These are phyloP conservation scores for Ehretia macrophylla DNA, from an alignment of 257 asterid species.

Conservation along the genomic window DNA sequence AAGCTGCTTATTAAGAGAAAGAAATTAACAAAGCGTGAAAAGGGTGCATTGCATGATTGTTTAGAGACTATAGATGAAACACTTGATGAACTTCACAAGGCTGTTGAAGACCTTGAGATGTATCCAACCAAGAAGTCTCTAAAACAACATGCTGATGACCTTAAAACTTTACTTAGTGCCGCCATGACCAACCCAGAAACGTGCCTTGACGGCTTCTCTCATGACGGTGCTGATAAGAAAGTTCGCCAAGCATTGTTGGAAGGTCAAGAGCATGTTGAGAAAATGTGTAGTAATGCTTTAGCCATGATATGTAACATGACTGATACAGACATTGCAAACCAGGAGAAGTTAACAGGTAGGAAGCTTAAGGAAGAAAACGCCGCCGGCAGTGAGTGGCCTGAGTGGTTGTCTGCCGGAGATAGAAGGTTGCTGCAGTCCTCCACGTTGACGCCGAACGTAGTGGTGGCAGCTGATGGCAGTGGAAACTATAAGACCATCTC, in stretches of 20 bases:
- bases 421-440: conserved; percentile 53
- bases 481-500: conserved; percentile 40
- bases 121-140: conserved; percentile 36
- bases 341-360: conserved; percentile 14
- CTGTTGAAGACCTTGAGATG: conserved; percentile 23
- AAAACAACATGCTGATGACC: conserved; percentile 31
- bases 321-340: conserved; percentile 21
- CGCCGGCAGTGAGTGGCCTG: conserved; percentile 36
- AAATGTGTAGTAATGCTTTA: conserved; percentile 54
- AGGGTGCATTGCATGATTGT: conserved; percentile 56
- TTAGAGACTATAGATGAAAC: conserved; percentile 52
- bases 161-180: conserved; percentile 44
- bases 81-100: conserved; percentile 42
- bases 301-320: conserved; percentile 49
- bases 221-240: conserved; percentile 43
- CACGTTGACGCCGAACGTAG: conserved; percentile 43
- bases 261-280: conserved; percentile 50
- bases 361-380: conserved; percentile 24
- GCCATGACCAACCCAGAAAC: conserved; percentile 66
- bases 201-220: conserved; percentile 68
- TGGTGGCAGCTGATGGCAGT: conserved; percentile 65
- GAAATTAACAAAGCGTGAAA: conserved; percentile 34
- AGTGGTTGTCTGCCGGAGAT: conserved; percentile 55
- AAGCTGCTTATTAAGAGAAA: conserved; percentile 18
- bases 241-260: conserved; percentile 27